Evolutionary conservation across 73 alveolate species (phyloP), one percentile per base, ranked within the genome.

Genomic region (Strombidium stylifer): DNA sequence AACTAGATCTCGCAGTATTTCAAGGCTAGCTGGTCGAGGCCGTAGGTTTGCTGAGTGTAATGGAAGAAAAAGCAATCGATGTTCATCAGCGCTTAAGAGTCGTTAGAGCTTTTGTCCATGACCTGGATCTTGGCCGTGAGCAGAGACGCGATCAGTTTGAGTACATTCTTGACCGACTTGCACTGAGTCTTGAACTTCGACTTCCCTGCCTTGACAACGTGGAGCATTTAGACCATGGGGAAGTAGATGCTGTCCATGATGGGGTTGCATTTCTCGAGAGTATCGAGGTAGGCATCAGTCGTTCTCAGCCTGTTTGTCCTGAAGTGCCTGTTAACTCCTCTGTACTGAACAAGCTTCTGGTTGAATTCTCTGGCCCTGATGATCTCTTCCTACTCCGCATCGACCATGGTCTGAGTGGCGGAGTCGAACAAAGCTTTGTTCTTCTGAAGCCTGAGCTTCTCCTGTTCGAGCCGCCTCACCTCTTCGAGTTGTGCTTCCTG

Each of bases 1-100:
- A 69, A 32, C 24, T 69, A 69, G 25, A 69, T 58, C 24, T 69
- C 82, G 23, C 70, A 7, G 51, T 69, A 69, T 40, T 69, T 69
- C 26, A 39, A 28, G 12, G 82, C 71, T 25, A 69, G 37, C 14
- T 27, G 16, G 5, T 54, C 82, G 30, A 69, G 30, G 12, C 82
- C 82, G 34, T 52, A 69, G 47, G 54, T 69, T 10, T 54, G 27
- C 24, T 31, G 51, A 71, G 54, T 69, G 39, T 48, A 69, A 8
- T 69, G 73, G 51, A 37, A 53, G 40, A 34, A 69, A 32, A 19
- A 25, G 21, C 23, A 41, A 39, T 69, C 82, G 1, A 69, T 46
- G 26, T 56, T 56, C 70, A 39, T 34, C 10, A 52, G 46, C 2
- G 64, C 19, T 2, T 42, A 12, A 24, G 51, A 53, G 10, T 69